Evolutionary conservation across 2,329 filamentous ascomycete species (phyloP), one percentile per base, ranked within the genome.

Genomic region (Coniochaeta sp.): DNA sequence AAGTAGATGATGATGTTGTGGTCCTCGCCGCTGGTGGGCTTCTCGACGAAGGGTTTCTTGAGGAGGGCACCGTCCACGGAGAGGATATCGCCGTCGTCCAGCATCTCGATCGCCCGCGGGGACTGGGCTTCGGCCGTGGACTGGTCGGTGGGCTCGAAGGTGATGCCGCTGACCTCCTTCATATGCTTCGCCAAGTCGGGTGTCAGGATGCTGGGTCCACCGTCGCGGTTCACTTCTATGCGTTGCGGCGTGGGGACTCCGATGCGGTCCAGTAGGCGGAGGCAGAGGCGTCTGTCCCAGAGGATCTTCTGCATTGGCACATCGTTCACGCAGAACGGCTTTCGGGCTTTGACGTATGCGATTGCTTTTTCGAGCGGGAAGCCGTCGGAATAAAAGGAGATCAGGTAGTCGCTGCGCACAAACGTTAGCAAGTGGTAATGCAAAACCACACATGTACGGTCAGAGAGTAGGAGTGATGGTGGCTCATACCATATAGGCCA

Each of bases 1-100:
- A 96, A 98, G 76, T 98, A 99, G 60, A 99, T 97, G 75, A 96
- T 89, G 68, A 99, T 96, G 72, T 99, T 99, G 77, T 99, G 95
- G 69, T 99, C 93, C 75, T 99, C 95, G 36, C 95, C 95, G 70
- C 91, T 97, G n/a, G 92, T 93, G 0, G 95, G 95, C 73, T 99
- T 99, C 72, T 99, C 95, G 40, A 99, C 95, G 70, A 99, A 99
- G 0, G 95, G 95, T 71, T 99, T 99, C 67, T 83, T 88, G 54
- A 99, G 81, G 4, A 87, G 74, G 44, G 84, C 81, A 12, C 93
- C 95, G 71, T 99, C 93, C 10, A 99, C 93, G 47, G 89, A 86
- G 59, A 99, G 81, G 4, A 89, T 88, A 70, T 99, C 93, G 30
- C 90, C 90, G 65, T 96, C 88, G 63, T 98, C 93, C n/a, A 95